phyloP scores from a whole-genome alignment of 1,284 basidiomycete species.

The Phellinidium pouzarii region DNA sequence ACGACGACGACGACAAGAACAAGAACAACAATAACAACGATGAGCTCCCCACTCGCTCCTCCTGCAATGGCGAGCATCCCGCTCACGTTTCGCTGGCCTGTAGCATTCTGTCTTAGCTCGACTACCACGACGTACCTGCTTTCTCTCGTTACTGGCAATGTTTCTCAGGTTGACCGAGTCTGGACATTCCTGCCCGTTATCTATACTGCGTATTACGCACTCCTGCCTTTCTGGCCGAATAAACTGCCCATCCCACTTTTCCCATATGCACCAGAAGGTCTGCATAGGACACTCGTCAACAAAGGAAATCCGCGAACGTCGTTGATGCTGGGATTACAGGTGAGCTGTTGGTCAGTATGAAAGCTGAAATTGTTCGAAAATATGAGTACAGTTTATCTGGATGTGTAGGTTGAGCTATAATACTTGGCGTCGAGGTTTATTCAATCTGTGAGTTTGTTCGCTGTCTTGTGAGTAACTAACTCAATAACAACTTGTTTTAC shows the following conservation, averaged over 20 bases:
- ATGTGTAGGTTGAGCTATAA: constrained; percentile 79
- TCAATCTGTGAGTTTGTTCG: constrained; percentile 47
- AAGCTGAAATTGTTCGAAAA: neutral
- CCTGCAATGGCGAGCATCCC: constrained; percentile 20
- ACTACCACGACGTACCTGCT: constrained; percentile 46
- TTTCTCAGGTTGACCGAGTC: constrained; percentile 74
- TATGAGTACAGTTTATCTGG: constrained; percentile 44
- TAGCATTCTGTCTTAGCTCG: constrained; percentile 49
- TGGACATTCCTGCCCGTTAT: constrained; percentile 80
- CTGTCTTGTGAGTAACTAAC: neutral
- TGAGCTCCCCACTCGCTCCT: constrained; percentile 9
- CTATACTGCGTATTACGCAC: constrained; percentile 70
- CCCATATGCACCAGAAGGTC: constrained; percentile 50
- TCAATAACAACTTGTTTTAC: neutral
- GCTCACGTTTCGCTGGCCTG: constrained; percentile 49
- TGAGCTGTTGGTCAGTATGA: constrained; percentile 27
- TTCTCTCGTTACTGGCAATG: constrained; percentile 69
- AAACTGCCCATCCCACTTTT: constrained; percentile 37
- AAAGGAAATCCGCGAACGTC: constrained; percentile 60
- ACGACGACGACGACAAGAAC: neutral
- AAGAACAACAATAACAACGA: neutral
- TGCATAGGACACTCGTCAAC: constrained; percentile 36
- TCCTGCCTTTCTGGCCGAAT: constrained; percentile 60
- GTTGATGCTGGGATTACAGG: constrained; percentile 63
- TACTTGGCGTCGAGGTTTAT: constrained; percentile 79